Percentiles rank a stretch among this genome's conserved stretches.
phyloP scores from a whole-genome alignment of 2,329 filamentous ascomycete species.

The Calonectria honghensis region DNA sequence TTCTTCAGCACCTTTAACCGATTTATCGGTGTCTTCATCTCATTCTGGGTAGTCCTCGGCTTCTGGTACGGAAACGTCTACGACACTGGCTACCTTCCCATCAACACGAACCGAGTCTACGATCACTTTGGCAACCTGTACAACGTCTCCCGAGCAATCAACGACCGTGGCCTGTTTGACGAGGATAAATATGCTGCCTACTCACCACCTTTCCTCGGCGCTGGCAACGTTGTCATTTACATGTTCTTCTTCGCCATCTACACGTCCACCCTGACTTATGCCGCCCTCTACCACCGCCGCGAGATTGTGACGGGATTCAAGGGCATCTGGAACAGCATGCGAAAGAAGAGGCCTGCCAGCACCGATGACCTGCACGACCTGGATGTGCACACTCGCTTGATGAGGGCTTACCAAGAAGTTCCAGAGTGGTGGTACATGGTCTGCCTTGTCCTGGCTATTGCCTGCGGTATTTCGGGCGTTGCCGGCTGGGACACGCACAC shows the following conservation, averaged over 20 bases:
- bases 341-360: slow-evolving; percentile 63
- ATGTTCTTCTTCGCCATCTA: slow-evolving; percentile 74
- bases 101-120: slow-evolving; percentile 71
- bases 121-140: slow-evolving; percentile 69
- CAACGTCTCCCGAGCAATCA: slow-evolving; percentile 66
- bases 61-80: slow-evolving; percentile 77
- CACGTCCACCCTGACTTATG: slow-evolving; percentile 70
- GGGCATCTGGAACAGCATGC: slow-evolving; percentile 67
- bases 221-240: slow-evolving; percentile 71
- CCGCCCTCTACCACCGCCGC: slow-evolving; percentile 70
- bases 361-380: slow-evolving; percentile 60
- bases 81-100: slow-evolving; percentile 72
- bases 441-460: slow-evolving; percentile 65
- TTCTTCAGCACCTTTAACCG: slow-evolving; percentile 78
- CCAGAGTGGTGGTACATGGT: slow-evolving; percentile 74
- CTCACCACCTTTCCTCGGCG: slow-evolving; percentile 71
- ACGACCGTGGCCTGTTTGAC: slow-evolving; percentile 67
- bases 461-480: slow-evolving; percentile 68
- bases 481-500: slow-evolving; percentile 71
- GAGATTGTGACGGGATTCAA: slow-evolving; percentile 71
- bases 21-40: slow-evolving; percentile 73
- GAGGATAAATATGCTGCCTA: slow-evolving; percentile 68
- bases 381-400: slow-evolving; percentile 70
- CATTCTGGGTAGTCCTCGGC: slow-evolving; percentile 72
- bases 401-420: slow-evolving; percentile 68